phyloP scores from a whole-genome alignment of 1,284 basidiomycete species.

The Papiliotrema fonsecae region DNA sequence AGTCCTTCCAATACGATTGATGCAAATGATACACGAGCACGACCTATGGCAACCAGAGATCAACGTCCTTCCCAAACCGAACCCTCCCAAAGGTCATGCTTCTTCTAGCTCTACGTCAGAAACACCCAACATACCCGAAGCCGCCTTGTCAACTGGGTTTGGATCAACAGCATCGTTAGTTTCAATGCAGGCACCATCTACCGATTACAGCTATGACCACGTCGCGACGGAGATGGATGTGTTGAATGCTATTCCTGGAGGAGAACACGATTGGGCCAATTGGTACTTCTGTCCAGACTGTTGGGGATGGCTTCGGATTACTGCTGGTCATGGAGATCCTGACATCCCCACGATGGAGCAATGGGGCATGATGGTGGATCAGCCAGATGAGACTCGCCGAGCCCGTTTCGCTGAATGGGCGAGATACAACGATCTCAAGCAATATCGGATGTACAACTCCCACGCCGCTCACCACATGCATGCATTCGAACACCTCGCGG shows the following conservation, averaged over 20 bases:
- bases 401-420: slow-evolving; percentile 9
- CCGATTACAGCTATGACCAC: slow-evolving; percentile 1
- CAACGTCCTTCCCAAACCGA: slow-evolving; percentile 20
- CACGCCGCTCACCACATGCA: slow-evolving; percentile 28
- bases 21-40: slow-evolving; percentile 31
- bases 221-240: slow-evolving; percentile 24
- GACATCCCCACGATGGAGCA: slow-evolving; percentile 18
- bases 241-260: slow-evolving; percentile 33
- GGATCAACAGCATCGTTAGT: no score
- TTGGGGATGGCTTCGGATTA: slow-evolving; percentile 36
- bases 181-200: no score
- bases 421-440: slow-evolving; percentile 13
- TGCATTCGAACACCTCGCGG: slow-evolving; percentile 18
- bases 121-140: not conserved
- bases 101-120: not conserved
- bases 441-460: slow-evolving; percentile 8
- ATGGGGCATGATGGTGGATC: slow-evolving; percentile 12
- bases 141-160: no score
- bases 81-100: slow-evolving; percentile 4
- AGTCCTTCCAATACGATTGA: slow-evolving; percentile 20
- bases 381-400: not conserved
- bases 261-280: slow-evolving; percentile 14
- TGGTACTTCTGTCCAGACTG: slow-evolving; percentile 43
- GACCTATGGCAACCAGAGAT: slow-evolving; percentile 28
- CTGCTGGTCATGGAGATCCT: slow-evolving; percentile 9